Evolutionary conservation across 495 filamentous ascomycete genomes (phyloP), one percentile per base, ranked within the genome.

Genomic region (Stereocaulon alpinum): DNA sequence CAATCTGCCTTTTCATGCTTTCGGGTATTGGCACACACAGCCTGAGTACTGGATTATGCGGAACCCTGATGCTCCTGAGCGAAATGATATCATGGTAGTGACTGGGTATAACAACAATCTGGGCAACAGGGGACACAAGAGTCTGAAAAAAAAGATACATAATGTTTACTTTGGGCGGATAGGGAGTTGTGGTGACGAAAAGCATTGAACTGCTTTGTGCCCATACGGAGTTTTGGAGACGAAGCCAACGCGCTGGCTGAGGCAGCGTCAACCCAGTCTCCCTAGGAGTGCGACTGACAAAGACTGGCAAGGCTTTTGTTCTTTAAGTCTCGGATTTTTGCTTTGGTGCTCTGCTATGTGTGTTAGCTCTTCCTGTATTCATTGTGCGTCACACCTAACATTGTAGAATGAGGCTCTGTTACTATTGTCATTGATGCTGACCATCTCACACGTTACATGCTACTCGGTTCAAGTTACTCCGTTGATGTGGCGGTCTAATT

Each of bases 21-120:
- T 77, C 20, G 78, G 78, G 17, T 89, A 77, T 69, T 69, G 71
- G 45, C 86, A 89, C 63, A 73, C 77, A 9, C 79, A 74, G 55
- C 85, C 85, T 1, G 86, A 89, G 71, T 88, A 81, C 70, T 89
- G 76, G 73, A 76, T 82, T 51, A 70, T 67, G 15, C 72, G 27
- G 18, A 40, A 64, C 12, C 29, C 43, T 10, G 45, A 61, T 3
- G 18, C 54, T 10, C 59, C 62, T 3, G 18, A 30, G 5, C 40
- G 40, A 0, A 20, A 54, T 1, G 58, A 61, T 49, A 43, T 64
- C 41, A 47, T 37, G 15, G 40, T 56, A 0, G 14, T 53, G 9
- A 32, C 24, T 5, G 54, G 58, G 11, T 55, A 47, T n/a, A 47
- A 58, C 18, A 64, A 60, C 17, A n/a, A 40, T 0, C 12, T 52